phyloP scores from a whole-genome alignment of 2,329 filamentous ascomycete species.

The Leptographium lundbergii region DNA sequence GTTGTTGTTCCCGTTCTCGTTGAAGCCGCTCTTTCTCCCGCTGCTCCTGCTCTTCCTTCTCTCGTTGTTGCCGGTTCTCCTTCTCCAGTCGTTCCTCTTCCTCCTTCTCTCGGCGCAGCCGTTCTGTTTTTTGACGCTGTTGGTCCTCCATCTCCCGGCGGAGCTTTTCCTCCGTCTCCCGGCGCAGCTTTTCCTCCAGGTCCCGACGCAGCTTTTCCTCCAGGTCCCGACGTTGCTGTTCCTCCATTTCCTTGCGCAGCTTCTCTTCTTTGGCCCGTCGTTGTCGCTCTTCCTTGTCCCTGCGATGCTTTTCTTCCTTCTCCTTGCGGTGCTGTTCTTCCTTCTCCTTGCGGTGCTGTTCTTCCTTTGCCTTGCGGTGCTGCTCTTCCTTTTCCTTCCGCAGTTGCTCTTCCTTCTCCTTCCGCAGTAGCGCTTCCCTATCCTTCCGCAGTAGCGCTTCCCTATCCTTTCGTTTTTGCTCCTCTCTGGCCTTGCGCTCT shows the following conservation, averaged over 20 bases:
- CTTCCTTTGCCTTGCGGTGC: neutral
- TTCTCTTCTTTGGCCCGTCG: conserved; percentile 1
- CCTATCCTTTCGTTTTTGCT: conserved; percentile 10
- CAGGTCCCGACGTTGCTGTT: neutral
- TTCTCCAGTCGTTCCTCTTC: conserved; percentile 15
- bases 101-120: conserved; percentile 42
- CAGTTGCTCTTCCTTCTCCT: neutral
- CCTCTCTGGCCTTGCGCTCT: conserved; percentile 18
- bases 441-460: conserved; percentile 13
- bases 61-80: conserved; percentile 41
- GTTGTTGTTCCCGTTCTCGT: conserved; percentile 7
- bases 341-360: conserved; percentile 18
- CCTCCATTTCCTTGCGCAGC: neutral
- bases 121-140: conserved; percentile 7
- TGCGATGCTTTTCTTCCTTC: conserved; percentile 1
- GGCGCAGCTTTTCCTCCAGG: neutral
- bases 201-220: neutral
- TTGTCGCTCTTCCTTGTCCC: neutral
- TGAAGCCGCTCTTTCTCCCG: neutral
- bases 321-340: conserved; percentile 16
- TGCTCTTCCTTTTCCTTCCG: conserved; percentile 22
- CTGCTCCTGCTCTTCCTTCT: neutral
- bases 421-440: conserved; percentile 12
- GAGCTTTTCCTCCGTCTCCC: neutral
- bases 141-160: neutral